Evolutionary conservation across 2,329 filamentous ascomycete genomes (phyloP), one percentile per base, ranked within the genome.

Genomic region (Arachnomyces sp.): DNA sequence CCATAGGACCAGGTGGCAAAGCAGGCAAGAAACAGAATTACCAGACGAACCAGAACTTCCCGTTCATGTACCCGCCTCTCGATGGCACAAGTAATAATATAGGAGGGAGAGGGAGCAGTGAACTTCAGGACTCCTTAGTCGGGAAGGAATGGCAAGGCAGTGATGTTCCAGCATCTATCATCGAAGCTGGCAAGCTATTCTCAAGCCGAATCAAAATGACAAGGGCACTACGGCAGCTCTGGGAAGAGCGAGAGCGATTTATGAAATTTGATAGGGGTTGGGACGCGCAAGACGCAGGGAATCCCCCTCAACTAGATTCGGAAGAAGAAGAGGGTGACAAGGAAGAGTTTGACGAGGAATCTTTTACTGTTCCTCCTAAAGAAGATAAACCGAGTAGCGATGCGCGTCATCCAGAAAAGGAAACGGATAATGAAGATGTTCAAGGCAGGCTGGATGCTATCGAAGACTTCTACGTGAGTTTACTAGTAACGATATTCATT

Each of bases 1-100:
- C 92, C 7, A 82, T 83, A 28, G 89, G 77, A 1, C 75, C 78
- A 3, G 78, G 88, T 17, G 88, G 88, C 0, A 98, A 96, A 61
- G 86, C 85, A 38, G 89, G 84, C 1, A 98, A 98, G 71, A 98
- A 98, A 59, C 92, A 98, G 56, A 98, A 96, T 52, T 98, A 98
- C 55, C 92, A 98, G 61, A 98, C 92, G 0, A 98, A 98, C 56
- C 92, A 98, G 54, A 92, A 95, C 57, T 96, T 98, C 49, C 92
- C 92, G 0, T 96, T 98, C 57, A 80, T 98, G 67, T 98, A 98
- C 52, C 92, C 92, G 2, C 92, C 92, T 1, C 69, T 95, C 13
- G 90, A 95, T 62, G 82, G 82, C 46, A 82, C 80, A 16, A 95
- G 88, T 63, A 95, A 94, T 57, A 85, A 83, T 51, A 81, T 90